Base-by-base conservation (phyloP, 352 stramenopile species). In the Lagenidium giganteum region DNA sequence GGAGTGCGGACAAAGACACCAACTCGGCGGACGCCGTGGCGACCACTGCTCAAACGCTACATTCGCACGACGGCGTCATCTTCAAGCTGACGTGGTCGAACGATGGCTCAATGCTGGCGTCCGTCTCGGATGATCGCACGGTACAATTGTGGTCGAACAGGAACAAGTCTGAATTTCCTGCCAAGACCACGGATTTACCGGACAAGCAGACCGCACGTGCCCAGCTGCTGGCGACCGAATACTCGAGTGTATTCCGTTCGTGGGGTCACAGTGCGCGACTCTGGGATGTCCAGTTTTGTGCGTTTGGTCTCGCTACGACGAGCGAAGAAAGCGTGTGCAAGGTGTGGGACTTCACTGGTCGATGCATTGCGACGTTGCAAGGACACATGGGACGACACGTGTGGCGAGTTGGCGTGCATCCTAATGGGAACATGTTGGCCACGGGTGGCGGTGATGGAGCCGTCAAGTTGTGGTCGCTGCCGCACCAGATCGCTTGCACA, bases 211-310 rank as follows among this genome's bases (percentile, higher is more conserved):
- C 17, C 3, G 32, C 24, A 12, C 36, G 33, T 2, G 21, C 29
- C 9, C 28, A 2, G 42, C 34, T 46, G 14, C 48, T 76, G 26
- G n/a, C 24, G 29, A 59, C 7, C 8, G 20, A 46, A 5, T 93
- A 79, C 38, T 45, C 39, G 23, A 70, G 71, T 5, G 58, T 73
- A 9, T 92, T 91, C 28, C 78, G 81, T 26, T 61, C 76, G 4
- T 95, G 83, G 83, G 79, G 81, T 22, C 83, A 95, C 54, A 71
- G 62, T 5, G 83, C 80, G n/a, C 73, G 83, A 14, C 67, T 95
- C 35, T 95, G 83, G 83, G 83, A 95, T 50, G 83, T 90, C 13
- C 63, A 74, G 20, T 92, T 93, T 37, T 87, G 67, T 53, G 44
- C 51, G 1, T 18, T 29, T 3, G 60, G 63, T 9, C 27, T 87